A percentile compares a stretch with the other conserved stretches of the same genome.
Evolutionary conservation across 2,329 filamentous ascomycete genomes (phyloP).

Genomic region (Paecilomyces fulvus): DNA sequence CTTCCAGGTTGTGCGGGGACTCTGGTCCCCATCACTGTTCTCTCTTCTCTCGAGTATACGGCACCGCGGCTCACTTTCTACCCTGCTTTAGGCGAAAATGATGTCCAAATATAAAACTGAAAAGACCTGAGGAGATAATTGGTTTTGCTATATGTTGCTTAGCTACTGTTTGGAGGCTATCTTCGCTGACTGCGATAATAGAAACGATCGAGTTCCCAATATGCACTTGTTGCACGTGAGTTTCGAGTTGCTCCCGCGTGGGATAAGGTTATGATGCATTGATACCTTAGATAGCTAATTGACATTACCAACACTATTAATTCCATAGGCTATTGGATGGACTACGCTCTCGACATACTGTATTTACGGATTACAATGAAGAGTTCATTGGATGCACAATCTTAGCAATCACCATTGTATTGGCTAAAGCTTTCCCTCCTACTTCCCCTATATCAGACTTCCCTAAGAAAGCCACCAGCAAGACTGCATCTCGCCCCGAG

Average conservation of each 20-base stretch:
- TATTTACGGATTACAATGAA: neutral
- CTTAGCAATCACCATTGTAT: neutral
- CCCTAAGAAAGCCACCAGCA: neutral
- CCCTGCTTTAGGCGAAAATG: slow-evolving; percentile 23
- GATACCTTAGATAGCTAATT: neutral
- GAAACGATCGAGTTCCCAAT: neutral
- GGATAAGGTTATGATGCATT: neutral
- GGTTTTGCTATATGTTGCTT: neutral
- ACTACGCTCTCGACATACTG: neutral
- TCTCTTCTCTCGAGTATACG: slow-evolving; percentile 6
- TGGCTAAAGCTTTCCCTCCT: neutral
- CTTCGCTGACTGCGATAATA: neutral
- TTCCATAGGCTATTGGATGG: neutral
- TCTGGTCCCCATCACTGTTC: neutral
- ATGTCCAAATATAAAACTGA: slow-evolving; percentile 35
- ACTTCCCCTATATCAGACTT: neutral
- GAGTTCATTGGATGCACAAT: neutral
- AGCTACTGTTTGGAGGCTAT: neutral
- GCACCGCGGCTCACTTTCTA: slow-evolving; percentile 22
- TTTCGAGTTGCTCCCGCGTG: neutral
- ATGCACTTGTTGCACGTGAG: neutral
- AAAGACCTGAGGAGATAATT: slow-evolving; percentile 38
- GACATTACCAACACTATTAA: neutral
- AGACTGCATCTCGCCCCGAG: neutral
- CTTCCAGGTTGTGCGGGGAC: neutral